These are phyloP conservation scores for Aspergillus melleus DNA, from an alignment of 2,329 filamentous ascomycete genomes.

Conservation along the genomic window DNA sequence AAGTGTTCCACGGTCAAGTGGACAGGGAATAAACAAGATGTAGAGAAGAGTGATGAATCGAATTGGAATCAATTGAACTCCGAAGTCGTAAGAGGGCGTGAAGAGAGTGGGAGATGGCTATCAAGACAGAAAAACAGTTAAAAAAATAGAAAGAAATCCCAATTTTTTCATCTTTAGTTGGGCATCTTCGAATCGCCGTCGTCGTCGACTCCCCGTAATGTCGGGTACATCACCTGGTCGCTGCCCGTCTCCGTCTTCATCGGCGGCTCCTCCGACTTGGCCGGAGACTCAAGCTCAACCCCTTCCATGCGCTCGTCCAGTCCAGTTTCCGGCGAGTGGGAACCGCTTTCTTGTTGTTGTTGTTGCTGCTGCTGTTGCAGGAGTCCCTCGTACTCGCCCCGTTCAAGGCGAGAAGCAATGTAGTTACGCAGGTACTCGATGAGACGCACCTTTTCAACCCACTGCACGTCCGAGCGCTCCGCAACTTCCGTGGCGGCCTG, in stretches of 20 bases:
- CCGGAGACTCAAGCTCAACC: constrained; percentile 45
- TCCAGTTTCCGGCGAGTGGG: constrained; percentile 20
- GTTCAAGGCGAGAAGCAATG: constrained; percentile 56
- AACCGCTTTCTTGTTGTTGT: not conserved
- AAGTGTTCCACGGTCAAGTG: constrained; percentile 1
- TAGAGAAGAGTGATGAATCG: not conserved
- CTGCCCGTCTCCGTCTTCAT: constrained; percentile 25
- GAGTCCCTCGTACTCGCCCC: constrained; percentile 49
- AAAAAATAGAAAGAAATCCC: constrained; percentile 14
- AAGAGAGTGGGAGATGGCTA: not conserved
- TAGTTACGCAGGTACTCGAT: constrained; percentile 61
- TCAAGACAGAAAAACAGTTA: constrained; percentile 3
- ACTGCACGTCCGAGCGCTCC: constrained; percentile 52
- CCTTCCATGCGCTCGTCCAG: constrained; percentile 29
- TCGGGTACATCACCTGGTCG: constrained; percentile 34
- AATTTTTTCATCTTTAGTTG: constrained; percentile 10
- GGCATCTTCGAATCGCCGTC: constrained; percentile 40
- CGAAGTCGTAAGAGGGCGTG: constrained; percentile 1
- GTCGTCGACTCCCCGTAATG: constrained; percentile 33
- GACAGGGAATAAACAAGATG: constrained; percentile 6
- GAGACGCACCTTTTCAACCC: constrained; percentile 65
- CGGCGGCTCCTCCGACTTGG: constrained; percentile 15
- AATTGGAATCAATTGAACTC: not conserved
- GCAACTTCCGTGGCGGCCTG: constrained; percentile 42
- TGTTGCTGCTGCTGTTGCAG: constrained; percentile 5